A percentile compares a stretch with the other conserved stretches of the same genome.
These are phyloP conservation scores for Suillus alpinus DNA, from an alignment of 768 basidiomycete genomes.

Conservation along the genomic window DNA sequence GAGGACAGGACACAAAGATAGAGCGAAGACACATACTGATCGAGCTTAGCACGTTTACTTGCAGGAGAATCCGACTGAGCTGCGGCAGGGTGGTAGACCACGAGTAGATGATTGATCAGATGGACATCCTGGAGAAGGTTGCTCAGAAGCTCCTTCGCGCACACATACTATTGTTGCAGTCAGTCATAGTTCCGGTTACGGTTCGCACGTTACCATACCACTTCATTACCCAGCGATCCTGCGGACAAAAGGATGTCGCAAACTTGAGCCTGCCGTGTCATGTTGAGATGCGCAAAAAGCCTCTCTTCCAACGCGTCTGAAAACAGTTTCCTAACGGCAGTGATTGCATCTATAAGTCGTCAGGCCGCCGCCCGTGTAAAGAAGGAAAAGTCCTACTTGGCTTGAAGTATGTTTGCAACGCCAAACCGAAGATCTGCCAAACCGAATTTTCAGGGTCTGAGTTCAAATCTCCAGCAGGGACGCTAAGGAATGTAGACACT, in stretches of 20 bases:
- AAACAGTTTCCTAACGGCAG: slow-evolving; percentile 39
- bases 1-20: neutral
- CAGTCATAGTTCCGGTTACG: neutral
- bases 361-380: neutral
- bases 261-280: slow-evolving; percentile 53
- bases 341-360: slow-evolving; percentile 35
- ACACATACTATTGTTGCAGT: slow-evolving; percentile 35
- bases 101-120: slow-evolving; percentile 53
- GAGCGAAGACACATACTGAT: slow-evolving; percentile 37
- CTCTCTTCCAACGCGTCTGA: slow-evolving; percentile 47
- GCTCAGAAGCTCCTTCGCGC: slow-evolving; percentile 49
- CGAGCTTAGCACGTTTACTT: slow-evolving; percentile 62
- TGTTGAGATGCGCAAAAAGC: slow-evolving; percentile 51
- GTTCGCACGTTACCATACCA: slow-evolving; percentile 36
- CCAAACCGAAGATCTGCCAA: slow-evolving; percentile 51
- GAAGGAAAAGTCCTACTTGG: slow-evolving; percentile 37
- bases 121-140: slow-evolving; percentile 47
- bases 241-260: slow-evolving; percentile 56
- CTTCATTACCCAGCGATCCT: slow-evolving; percentile 44
- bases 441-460: slow-evolving; percentile 33
- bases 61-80: slow-evolving; percentile 44
- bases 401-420: slow-evolving; percentile 43
- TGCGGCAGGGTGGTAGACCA: slow-evolving; percentile 44
- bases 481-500: slow-evolving; percentile 51
- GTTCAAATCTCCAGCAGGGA: slow-evolving; percentile 45